phyloP scores from a whole-genome alignment of 192 early-diverging fungal species.

The Chytriomyces sp. region DNA sequence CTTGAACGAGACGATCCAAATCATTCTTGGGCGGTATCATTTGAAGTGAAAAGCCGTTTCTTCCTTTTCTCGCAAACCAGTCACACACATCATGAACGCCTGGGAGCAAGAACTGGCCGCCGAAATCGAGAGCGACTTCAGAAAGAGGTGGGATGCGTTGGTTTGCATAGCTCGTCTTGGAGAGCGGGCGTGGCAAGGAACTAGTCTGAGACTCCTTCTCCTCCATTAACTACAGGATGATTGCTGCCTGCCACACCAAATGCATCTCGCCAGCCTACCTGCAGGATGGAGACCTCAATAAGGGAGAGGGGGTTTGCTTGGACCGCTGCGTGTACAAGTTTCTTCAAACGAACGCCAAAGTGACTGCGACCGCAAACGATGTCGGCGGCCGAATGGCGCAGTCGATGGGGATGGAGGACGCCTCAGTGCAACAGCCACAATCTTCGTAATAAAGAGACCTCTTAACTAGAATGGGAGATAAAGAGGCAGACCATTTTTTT shows the following conservation, averaged over 20 bases:
- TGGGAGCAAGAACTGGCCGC: constrained; percentile 29
- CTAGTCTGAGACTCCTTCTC: not conserved
- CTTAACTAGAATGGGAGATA: not conserved
- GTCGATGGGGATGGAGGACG: constrained; percentile 4
- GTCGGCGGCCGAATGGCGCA: constrained; percentile 6
- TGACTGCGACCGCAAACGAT: constrained; percentile 23
- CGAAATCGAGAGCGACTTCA: constrained; percentile 28
- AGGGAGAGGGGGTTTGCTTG: constrained; percentile 87
- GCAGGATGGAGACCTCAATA: constrained; percentile 77
- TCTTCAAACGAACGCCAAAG: constrained; percentile 41
- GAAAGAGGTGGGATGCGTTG: not conserved
- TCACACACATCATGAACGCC: no score
- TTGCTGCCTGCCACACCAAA: constrained; percentile 69
- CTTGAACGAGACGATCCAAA: no score
- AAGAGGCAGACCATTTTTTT: not conserved
- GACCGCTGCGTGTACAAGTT: constrained; percentile 90
- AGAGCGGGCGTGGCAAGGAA: not conserved
- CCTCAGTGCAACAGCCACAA: not conserved
- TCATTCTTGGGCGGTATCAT: no score
- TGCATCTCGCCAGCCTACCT: constrained; percentile 79
- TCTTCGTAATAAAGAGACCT: no score
- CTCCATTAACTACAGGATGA: not conserved
- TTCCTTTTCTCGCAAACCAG: no score
- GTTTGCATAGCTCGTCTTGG: not conserved
- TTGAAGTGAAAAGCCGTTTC: no score